These are phyloP conservation scores for Coemansia reversa DNA, from an alignment of 192 early-diverging fungal species.

Conservation along the genomic window DNA sequence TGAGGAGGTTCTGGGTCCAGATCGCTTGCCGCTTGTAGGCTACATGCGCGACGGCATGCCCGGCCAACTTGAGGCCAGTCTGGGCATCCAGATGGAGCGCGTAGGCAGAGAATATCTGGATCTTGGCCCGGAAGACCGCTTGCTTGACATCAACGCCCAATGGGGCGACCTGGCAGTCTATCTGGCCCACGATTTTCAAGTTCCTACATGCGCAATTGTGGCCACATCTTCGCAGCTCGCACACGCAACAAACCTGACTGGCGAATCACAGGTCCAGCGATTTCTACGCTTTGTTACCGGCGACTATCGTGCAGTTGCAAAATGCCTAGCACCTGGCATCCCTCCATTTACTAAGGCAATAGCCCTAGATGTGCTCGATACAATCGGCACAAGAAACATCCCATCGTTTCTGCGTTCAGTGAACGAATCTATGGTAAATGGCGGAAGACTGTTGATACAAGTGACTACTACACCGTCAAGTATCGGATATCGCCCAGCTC, in stretches of 20 bases:
- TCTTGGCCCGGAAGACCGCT: slow-evolving; percentile 45
- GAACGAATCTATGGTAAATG: slow-evolving; percentile 21
- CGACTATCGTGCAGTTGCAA: slow-evolving; percentile 43
- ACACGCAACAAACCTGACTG: slow-evolving; percentile 42
- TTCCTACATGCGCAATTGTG: slow-evolving; percentile 38
- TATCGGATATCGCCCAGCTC: slow-evolving; percentile 19
- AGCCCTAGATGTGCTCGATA: slow-evolving; percentile 46
- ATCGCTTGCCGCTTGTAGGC: slow-evolving; percentile 47
- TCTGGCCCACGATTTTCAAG: slow-evolving; percentile 37
- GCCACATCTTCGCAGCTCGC: slow-evolving; percentile 41
- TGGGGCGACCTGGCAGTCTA: slow-evolving; percentile 56
- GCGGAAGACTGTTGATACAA: slow-evolving; percentile 41
- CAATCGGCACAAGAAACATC: slow-evolving; percentile 34
- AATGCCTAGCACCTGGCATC: slow-evolving; percentile 36
- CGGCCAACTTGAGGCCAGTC: slow-evolving; percentile 26
- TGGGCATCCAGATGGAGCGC: slow-evolving; percentile 41
- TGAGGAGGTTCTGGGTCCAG: slow-evolving; percentile 45
- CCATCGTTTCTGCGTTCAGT: slow-evolving; percentile 31
- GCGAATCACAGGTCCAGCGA: slow-evolving; percentile 42
- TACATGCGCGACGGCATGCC: slow-evolving; percentile 48
- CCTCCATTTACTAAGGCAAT: slow-evolving; percentile 49
- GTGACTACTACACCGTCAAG: slow-evolving; percentile 49
- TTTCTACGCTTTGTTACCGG: slow-evolving; percentile 44
- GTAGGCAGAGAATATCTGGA: slow-evolving; percentile 48
- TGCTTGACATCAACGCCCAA: slow-evolving; percentile 43